A percentile compares a stretch with the other conserved stretches of the same genome.
Conservation (phyloP, 495 filamentous ascomycete species). For the Hapsidospora chrysogenum region DNA sequence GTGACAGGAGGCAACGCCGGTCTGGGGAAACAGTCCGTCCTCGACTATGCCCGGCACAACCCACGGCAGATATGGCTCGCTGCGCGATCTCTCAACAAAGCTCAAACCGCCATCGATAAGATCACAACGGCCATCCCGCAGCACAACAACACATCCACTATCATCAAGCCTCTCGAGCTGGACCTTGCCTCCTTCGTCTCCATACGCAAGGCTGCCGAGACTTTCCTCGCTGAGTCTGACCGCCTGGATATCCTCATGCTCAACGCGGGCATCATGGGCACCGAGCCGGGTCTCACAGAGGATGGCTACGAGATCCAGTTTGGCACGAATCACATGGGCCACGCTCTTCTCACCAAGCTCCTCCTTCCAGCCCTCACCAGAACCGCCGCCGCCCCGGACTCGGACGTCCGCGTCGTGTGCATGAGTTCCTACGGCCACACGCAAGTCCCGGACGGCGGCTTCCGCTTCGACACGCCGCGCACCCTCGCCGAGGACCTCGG, state of each 20-base stretch:
- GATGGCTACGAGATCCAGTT: slow-evolving; percentile 56
- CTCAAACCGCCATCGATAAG: slow-evolving; percentile 11
- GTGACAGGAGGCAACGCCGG: slow-evolving; percentile 46
- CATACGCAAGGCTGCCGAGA: slow-evolving; percentile 23
- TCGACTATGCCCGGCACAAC: slow-evolving; percentile 38
- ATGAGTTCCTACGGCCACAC: slow-evolving; percentile 6
- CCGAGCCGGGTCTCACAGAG: slow-evolving; percentile 25
- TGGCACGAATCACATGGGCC: slow-evolving; percentile 54
- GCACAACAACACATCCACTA: too few relatives aligned
- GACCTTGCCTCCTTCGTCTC: slow-evolving; percentile 27
- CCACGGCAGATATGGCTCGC: slow-evolving; percentile 40
- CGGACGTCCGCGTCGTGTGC: slow-evolving; percentile 18
- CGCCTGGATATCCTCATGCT: slow-evolving; percentile 47
- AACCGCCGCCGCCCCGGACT: slow-evolving; percentile 21
- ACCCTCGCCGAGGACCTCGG: slow-evolving; percentile 10
- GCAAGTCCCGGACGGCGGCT: slow-evolving; percentile 14
- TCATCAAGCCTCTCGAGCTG: too few relatives aligned
- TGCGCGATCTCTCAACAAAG: slow-evolving; percentile 30
- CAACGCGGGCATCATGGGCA: slow-evolving; percentile 54
- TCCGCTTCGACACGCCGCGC: slow-evolving; percentile 16
- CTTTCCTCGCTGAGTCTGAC: slow-evolving; percentile 14
- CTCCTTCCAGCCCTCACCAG: slow-evolving; percentile 37
- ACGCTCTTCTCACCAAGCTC: slow-evolving; percentile 48
- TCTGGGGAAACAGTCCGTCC: slow-evolving; percentile 42
- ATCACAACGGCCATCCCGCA: slow-evolving; percentile 5